Base-by-base conservation (phyloP, 805 yeast species). In the Candida insectalens region DNA sequence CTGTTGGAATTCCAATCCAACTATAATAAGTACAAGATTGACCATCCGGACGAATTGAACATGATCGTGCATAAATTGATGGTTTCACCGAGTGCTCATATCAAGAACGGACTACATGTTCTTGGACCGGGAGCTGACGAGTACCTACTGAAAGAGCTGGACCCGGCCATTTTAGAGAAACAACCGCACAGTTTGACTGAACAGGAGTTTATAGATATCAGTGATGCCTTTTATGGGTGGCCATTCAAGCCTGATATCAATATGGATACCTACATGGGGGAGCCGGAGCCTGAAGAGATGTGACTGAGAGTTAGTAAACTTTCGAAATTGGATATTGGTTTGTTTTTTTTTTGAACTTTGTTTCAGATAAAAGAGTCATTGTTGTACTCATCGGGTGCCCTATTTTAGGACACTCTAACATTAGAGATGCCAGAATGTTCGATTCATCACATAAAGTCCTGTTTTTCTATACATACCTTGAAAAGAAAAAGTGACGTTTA, bases 371-470 rank as follows among this genome's bases (percentile, higher is more conserved):
- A 63, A 61, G 81, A n/a, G 75, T 81, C 74, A 71, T 50, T 62
- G 70, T 74, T 77, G 75, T 69, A 80, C 69, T 80, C 88, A 80
- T 77, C 69, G 87, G 76, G 69, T 77, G 17, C 25, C n/a, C n/a
- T 65, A 27, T 34, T 68, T 62, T 60, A 63, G 69, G 75, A 72
- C 31, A 45, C 45, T 65, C 87, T 80, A 79, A 77, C 83, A 79
- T 78, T 80, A 80, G 87, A 80, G 88, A 80, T 80, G 88, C 88
- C 88, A 80, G 88, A 80, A 79, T n/a, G n/a, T n/a, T n/a, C n/a
- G n/a, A n/a, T n/a, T n/a, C n/a, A n/a, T n/a, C n/a, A n/a, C n/a
- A n/a, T n/a, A n/a, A n/a, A n/a, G n/a, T n/a, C n/a, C n/a, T n/a
- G n/a, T n/a, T n/a, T n/a, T n/a, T n/a, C n/a, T n/a, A n/a, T n/a